phyloP scores from a whole-genome alignment of 2,329 filamentous ascomycete species.

The Fusarium drepaniforme region DNA sequence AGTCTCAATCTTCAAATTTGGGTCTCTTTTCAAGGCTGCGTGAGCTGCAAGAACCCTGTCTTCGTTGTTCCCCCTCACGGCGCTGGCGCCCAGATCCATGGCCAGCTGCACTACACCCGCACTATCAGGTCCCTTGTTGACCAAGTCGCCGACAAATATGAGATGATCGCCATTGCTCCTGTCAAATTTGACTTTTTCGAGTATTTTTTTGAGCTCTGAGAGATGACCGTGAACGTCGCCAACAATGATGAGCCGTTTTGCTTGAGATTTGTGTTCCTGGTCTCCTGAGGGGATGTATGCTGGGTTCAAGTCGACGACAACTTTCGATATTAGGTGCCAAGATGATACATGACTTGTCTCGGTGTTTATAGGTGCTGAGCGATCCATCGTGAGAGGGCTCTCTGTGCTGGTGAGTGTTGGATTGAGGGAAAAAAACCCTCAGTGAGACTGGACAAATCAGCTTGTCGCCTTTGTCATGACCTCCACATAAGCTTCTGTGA shows the following conservation, averaged over 20 bases:
- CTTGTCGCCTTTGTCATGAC: not conserved
- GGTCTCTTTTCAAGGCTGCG: conserved; percentile 15
- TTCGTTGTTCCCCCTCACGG: conserved; percentile 89
- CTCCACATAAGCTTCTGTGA: not conserved
- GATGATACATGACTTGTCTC: not conserved
- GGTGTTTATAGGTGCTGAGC: not conserved
- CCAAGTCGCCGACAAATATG: conserved; percentile 79
- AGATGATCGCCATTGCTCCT: conserved; percentile 69
- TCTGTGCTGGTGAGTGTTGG: not conserved
- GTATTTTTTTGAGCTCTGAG: conserved; percentile 70
- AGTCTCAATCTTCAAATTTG: not conserved
- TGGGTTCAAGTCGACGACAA: conserved; percentile 1
- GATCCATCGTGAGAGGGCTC: not conserved
- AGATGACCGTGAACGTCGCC: conserved; percentile 92
- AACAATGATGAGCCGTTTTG: conserved; percentile 68
- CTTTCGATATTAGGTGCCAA: conserved; percentile 2
- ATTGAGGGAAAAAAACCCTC: not conserved
- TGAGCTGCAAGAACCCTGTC: conserved; percentile 76
- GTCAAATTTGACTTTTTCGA: conserved; percentile 75
- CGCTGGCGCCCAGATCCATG: conserved; percentile 76
- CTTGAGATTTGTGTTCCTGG: not conserved
- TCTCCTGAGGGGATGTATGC: not conserved
- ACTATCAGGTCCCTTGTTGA: conserved; percentile 88
- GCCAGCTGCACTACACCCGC: conserved; percentile 80
- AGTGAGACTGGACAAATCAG: not conserved